These are phyloP conservation scores for Pterula multifida DNA, from an alignment of 1,284 basidiomycete species.

Conservation along the genomic window DNA sequence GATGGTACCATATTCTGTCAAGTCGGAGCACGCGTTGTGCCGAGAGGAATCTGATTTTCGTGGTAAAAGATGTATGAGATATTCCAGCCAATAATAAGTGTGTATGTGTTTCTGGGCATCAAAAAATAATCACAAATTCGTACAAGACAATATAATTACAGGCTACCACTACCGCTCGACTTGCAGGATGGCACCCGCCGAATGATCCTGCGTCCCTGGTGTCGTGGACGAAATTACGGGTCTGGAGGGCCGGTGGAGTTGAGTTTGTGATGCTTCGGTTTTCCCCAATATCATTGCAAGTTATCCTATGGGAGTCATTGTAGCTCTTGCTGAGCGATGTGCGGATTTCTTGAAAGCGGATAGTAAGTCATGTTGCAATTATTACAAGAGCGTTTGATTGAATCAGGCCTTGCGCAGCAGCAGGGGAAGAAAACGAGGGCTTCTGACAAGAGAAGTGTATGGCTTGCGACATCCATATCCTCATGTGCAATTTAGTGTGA, in stretches of 20 bases:
- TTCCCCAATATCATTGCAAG: slow-evolving; percentile 24
- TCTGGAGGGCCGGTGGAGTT: slow-evolving; percentile 31
- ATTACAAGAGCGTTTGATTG: neutral
- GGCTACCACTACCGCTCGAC: slow-evolving; percentile 25
- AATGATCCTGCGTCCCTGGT: slow-evolving; percentile 18
- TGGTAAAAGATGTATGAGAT: slow-evolving; percentile 7
- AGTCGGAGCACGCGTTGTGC: slow-evolving; percentile 14
- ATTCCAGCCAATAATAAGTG: no score
- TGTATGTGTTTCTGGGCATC: no score
- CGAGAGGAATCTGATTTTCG: slow-evolving; percentile 8
- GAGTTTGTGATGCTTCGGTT: slow-evolving; percentile 27
- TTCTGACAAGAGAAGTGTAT: neutral
- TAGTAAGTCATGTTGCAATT: neutral
- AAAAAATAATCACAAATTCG: slow-evolving; percentile 18
- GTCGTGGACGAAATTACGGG: slow-evolving; percentile 39
- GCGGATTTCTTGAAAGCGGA: slow-evolving; percentile 11
- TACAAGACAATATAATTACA: slow-evolving; percentile 15
- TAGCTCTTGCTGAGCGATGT: slow-evolving; percentile 24
- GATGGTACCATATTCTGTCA: slow-evolving; percentile 18
- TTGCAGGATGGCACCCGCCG: slow-evolving; percentile 22
- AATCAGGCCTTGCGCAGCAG: neutral
- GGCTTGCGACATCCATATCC: neutral
- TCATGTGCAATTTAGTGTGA: neutral
- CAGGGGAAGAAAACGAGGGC: neutral
- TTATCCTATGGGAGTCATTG: slow-evolving; percentile 24